Base-by-base conservation (phyloP, 495 filamentous ascomycete genomes). In the Aspergillus saccharolyticus region DNA sequence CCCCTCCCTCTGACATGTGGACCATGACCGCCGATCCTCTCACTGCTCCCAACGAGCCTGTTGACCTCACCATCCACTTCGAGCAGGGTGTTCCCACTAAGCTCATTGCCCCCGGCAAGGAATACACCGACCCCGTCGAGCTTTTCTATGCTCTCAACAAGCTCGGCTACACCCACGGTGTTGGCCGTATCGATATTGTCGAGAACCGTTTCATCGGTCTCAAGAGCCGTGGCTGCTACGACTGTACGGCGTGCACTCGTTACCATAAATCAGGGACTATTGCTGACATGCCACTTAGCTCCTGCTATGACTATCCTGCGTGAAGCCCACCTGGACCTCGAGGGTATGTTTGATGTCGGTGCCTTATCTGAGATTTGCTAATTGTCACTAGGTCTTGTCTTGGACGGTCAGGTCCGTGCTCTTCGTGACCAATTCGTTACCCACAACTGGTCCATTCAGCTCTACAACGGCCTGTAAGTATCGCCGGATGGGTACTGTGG, bases 221-320 rank as follows among this genome's bases (percentile, higher is more conserved):
- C 67, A 95, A 96, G 82, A 86, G 81, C 69, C 84, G 91, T 65
- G 91, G 91, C 63, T 96, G 91, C 83, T 96, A 96, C 78, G 92
- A 96, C 39, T 54, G 57, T 59, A 55, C 6, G 55, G 30, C 2
- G 42, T 42, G 18, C 33, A 19, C 28, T 6, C 9, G 16, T 24
- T 18, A 15, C n/a, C 45, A 10, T 22, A 10, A 16, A 14, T n/a
- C 28, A 3, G 25, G n/a, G 42, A 46, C 24, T 16, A 4, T 44
- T 3, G n/a, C 46, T 59, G 49, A 55, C 47, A 3, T 51, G 21
- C 18, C 19, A 12, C 2, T 10, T 14, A 69, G 86, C 90, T 51
- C 83, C 85, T 46, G 80, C 80, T 62, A 73, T 90, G 45, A 92
- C 89, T 52, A 83, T 84, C 73, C 78, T 89, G 51, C 85, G 90